phyloP scores from a whole-genome alignment of 2,329 filamentous ascomycete species.

The Botryotinia convoluta region DNA sequence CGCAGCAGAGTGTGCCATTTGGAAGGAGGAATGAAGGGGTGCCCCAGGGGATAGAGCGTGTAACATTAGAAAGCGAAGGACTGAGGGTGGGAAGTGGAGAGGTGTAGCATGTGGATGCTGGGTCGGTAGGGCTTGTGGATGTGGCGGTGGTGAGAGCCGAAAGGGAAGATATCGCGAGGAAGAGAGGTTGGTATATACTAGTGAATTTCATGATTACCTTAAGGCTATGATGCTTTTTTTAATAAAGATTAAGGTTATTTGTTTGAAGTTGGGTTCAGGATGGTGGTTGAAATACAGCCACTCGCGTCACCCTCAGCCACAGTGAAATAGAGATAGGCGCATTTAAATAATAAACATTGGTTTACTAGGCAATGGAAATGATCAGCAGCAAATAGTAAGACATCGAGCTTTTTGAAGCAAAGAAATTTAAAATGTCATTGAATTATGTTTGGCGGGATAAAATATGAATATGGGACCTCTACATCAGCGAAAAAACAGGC shows the following conservation, averaged over 20 bases:
- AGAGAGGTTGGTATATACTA: background rate
- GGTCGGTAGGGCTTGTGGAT: background rate
- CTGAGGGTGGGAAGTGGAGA: slow-evolving; percentile 9
- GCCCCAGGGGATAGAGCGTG: slow-evolving; percentile 24
- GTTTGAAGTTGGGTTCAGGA: background rate
- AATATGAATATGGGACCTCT: background rate
- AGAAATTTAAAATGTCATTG: background rate
- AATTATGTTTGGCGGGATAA: background rate
- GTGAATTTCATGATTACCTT: background rate
- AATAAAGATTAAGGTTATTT: background rate
- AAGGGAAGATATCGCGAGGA: background rate
- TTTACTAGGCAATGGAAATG: background rate
- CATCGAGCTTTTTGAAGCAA: background rate
- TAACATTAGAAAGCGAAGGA: background rate
- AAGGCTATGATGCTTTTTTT: background rate
- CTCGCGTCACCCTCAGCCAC: background rate
- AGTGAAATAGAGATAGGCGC: background rate
- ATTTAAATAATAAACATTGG: background rate
- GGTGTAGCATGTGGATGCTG: slow-evolving; percentile 21
- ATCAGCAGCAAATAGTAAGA: background rate
- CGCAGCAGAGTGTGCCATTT: slow-evolving; percentile 25
- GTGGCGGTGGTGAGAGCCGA: no score
- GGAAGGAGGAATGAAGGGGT: slow-evolving; percentile 19
- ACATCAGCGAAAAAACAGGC: no score
- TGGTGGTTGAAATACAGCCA: background rate